These are phyloP conservation scores for Kodamaea jinghongensis DNA, from an alignment of 805 yeast species.

Conservation along the genomic window DNA sequence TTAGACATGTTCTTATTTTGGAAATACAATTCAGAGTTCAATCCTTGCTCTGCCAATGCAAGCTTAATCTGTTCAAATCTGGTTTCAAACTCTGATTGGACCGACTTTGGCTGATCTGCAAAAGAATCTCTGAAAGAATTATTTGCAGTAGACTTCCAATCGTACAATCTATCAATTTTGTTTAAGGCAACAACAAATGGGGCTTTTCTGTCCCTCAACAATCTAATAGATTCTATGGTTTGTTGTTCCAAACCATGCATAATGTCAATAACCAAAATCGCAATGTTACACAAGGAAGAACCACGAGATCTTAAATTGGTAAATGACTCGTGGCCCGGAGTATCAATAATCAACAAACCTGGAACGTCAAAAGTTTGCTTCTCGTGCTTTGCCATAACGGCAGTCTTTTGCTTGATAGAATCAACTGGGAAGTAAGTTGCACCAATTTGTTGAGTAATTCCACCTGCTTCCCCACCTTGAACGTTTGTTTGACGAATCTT, in stretches of 20 bases:
- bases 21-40: constrained; percentile 94
- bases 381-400: constrained; percentile 83
- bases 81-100: constrained; percentile 88
- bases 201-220: constrained; percentile 94
- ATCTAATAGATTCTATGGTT: constrained; percentile 88
- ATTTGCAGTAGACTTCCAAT: constrained; percentile 88
- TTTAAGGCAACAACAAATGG: constrained; percentile 97
- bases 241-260: constrained; percentile 99
- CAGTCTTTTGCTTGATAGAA: constrained; percentile 87
- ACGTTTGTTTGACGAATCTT: constrained; percentile 98
- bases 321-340: constrained; percentile 99
- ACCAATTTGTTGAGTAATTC: constrained; percentile 99
- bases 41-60: constrained; percentile 95
- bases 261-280: constrained; percentile 95
- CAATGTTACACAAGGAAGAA: constrained; percentile 98
- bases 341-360: constrained; percentile 93
- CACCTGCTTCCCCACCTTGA: constrained; percentile 99
- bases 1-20: constrained; percentile 91
- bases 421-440: constrained; percentile 99
- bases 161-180: constrained; percentile 96
- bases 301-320: constrained; percentile 97
- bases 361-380: constrained; percentile 91
- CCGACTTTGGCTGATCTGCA: constrained; percentile 75
- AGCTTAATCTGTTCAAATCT: constrained; percentile 82
- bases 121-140: constrained; percentile 95